These are phyloP conservation scores for Aureobasidium mangrovei DNA, from an alignment of 2,329 filamentous ascomycete species.

Conservation along the genomic window DNA sequence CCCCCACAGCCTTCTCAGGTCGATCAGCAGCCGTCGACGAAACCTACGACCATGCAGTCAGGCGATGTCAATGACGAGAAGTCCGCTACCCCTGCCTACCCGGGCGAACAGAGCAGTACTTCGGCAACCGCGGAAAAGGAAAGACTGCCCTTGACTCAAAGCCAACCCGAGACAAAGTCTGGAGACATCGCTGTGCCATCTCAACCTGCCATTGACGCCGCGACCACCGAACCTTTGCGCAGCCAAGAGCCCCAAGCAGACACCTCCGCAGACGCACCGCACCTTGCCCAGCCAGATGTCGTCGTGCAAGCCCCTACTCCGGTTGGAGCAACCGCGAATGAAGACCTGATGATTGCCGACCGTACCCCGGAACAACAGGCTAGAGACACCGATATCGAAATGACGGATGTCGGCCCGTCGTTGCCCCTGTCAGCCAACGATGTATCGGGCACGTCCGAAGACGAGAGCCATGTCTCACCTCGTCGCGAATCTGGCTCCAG, in stretches of 20 bases:
- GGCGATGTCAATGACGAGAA: slow-evolving; percentile 39
- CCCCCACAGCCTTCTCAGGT: slow-evolving; percentile 29
- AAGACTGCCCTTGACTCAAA: slow-evolving; percentile 13
- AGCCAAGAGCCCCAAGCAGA: slow-evolving; percentile 7
- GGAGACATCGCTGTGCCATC: not conserved
- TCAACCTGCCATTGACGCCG: slow-evolving; percentile 13
- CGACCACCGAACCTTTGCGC: slow-evolving; percentile 3
- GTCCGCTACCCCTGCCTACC: slow-evolving; percentile 15
- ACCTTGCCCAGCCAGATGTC: slow-evolving; percentile 27
- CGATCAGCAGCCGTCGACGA: slow-evolving; percentile 44
- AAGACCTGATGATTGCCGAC: slow-evolving; percentile 36
- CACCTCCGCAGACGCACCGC: slow-evolving; percentile 14
- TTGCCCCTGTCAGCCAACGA: slow-evolving; percentile 45
- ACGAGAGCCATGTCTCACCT: slow-evolving; percentile 21
- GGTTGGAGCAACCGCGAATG: slow-evolving; percentile 29
- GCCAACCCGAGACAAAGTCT: not conserved
- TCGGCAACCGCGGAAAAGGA: slow-evolving; percentile 16
- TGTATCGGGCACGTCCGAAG: slow-evolving; percentile 33
- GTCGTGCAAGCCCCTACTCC: slow-evolving; percentile 40
- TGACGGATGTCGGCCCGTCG: slow-evolving; percentile 49
- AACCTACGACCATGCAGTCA: slow-evolving; percentile 43
- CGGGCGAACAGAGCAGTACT: slow-evolving; percentile 12
- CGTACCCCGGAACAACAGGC: slow-evolving; percentile 40
- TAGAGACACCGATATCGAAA: slow-evolving; percentile 50
- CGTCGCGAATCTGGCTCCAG: slow-evolving; percentile 28